Evolutionary conservation across 768 basidiomycete species (phyloP).

Genomic region (Lactarius sp.): DNA sequence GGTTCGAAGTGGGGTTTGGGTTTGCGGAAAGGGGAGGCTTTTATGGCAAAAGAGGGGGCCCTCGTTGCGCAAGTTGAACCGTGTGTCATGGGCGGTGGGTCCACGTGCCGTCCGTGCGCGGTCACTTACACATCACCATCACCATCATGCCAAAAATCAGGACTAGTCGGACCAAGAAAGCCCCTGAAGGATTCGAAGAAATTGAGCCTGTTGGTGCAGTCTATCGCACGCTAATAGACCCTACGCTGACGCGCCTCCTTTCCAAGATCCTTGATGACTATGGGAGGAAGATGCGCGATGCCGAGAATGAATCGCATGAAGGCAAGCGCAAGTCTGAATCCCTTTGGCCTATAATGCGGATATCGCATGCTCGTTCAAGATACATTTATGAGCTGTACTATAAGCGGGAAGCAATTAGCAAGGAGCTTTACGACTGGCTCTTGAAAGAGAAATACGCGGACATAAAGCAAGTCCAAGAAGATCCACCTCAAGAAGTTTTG

Average conservation of each 20-base stretch:
- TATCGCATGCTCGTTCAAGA: constrained; percentile 91
- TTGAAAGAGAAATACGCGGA: constrained; percentile 97
- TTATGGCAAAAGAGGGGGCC: constrained; percentile 9
- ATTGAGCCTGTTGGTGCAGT: constrained; percentile 62
- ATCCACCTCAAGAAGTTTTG: neutral
- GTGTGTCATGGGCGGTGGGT: constrained; percentile 1
- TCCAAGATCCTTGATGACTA: constrained; percentile 92
- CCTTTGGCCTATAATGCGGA: constrained; percentile 97
- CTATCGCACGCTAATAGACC: neutral
- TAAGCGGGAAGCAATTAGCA: constrained; percentile 92
- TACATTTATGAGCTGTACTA: constrained; percentile 99
- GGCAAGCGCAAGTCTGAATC: constrained; percentile 94
- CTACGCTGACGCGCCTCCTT: neutral
- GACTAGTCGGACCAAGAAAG: constrained; percentile 87
- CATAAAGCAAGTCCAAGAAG: constrained; percentile 63
- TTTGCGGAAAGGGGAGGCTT: constrained; percentile 6
- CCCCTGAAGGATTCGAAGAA: constrained; percentile 95
- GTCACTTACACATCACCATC: neutral
- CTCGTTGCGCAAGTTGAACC: constrained; percentile 21
- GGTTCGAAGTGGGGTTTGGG: constrained; percentile 13
- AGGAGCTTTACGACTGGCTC: constrained; percentile 94
- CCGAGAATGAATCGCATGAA: constrained; percentile 97
- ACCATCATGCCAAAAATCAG: constrained; percentile 84
- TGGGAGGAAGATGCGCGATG: constrained; percentile 98
- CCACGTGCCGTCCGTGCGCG: constrained; percentile 12